phyloP scores from a whole-genome alignment of 768 basidiomycete species.

The Pilatotrama ljubarskyi region DNA sequence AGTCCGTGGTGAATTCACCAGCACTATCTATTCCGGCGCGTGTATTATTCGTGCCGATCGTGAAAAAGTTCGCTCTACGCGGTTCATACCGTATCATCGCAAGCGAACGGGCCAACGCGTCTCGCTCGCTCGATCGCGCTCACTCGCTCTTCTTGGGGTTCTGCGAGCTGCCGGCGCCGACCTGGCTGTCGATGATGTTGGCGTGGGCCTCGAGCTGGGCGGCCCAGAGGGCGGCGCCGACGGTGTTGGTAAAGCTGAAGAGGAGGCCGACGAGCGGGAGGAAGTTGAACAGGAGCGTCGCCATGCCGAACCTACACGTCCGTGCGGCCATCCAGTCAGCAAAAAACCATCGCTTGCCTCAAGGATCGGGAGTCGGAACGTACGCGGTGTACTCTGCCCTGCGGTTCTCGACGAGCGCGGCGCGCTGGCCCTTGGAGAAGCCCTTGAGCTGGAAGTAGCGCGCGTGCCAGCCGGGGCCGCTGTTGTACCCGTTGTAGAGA shows the following conservation, averaged over 20 bases:
- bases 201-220: slow-evolving; percentile 54
- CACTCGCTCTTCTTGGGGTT: neutral
- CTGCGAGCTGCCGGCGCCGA: neutral
- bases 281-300: slow-evolving; percentile 58
- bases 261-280: slow-evolving; percentile 60
- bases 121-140: neutral
- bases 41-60: too few species aligned
- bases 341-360: neutral
- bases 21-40: too few species aligned
- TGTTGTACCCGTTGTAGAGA: slow-evolving; percentile 45
- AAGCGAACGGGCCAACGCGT: too few species aligned
- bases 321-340: neutral
- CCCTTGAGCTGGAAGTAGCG: slow-evolving; percentile 74
- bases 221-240: slow-evolving; percentile 76
- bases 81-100: too few species aligned
- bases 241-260: slow-evolving; percentile 61
- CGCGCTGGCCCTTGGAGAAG: slow-evolving; percentile 43
- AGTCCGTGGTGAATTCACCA: too few species aligned
- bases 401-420: slow-evolving; percentile 47
- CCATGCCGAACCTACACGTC: slow-evolving; percentile 52
- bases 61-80: neutral
- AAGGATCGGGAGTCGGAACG: slow-evolving; percentile 25
- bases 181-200: slow-evolving; percentile 25
- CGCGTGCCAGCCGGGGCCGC: slow-evolving; percentile 58
- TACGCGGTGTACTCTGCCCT: slow-evolving; percentile 67